Percentiles rank a stretch among this genome's conserved stretches.
phyloP scores from a whole-genome alignment of 768 basidiomycete species.

The Filobasidium floriforme region DNA sequence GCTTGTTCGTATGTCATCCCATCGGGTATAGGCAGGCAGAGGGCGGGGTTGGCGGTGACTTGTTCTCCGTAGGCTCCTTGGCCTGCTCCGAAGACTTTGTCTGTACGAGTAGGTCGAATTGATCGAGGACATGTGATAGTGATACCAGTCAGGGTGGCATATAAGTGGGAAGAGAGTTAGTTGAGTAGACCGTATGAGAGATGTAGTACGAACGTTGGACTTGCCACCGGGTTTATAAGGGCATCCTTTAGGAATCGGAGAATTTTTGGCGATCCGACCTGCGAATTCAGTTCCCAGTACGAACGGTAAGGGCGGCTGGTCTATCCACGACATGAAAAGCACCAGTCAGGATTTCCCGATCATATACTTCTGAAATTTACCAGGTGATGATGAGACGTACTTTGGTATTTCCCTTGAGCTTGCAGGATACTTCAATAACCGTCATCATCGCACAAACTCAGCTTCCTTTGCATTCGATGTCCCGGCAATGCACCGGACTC shows the following conservation, averaged over 20 bases:
- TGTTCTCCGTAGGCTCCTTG: constrained; percentile 77
- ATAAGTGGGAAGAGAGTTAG: not conserved
- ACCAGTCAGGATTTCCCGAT: too few species aligned
- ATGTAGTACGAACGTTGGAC: not conserved
- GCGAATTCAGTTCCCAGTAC: constrained; percentile 74
- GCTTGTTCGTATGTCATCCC: constrained; percentile 76
- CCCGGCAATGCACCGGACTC: constrained; percentile 15
- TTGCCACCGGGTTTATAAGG: constrained; percentile 60
- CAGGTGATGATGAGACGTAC: constrained; percentile 31
- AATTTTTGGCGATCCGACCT: constrained; percentile 61
- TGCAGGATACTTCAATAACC: constrained; percentile 57
- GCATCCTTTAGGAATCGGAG: constrained; percentile 72
- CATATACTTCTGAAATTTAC: too few species aligned
- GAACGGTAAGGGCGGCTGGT: constrained; percentile 75
- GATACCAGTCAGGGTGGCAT: not conserved
- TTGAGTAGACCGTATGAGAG: not conserved
- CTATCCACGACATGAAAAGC: too few species aligned
- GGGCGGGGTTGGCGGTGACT: constrained; percentile 53
- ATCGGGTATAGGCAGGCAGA: constrained; percentile 62
- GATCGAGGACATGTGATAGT: too few species aligned
- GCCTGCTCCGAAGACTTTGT: constrained; percentile 74
- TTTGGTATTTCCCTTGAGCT: constrained; percentile 81
- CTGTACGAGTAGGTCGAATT: constrained; percentile 42
- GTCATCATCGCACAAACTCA: constrained; percentile 28
- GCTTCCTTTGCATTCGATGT: constrained; percentile 37